phyloP scores from a whole-genome alignment of 257 asterid genomes.

The Solanum stenotomum region DNA sequence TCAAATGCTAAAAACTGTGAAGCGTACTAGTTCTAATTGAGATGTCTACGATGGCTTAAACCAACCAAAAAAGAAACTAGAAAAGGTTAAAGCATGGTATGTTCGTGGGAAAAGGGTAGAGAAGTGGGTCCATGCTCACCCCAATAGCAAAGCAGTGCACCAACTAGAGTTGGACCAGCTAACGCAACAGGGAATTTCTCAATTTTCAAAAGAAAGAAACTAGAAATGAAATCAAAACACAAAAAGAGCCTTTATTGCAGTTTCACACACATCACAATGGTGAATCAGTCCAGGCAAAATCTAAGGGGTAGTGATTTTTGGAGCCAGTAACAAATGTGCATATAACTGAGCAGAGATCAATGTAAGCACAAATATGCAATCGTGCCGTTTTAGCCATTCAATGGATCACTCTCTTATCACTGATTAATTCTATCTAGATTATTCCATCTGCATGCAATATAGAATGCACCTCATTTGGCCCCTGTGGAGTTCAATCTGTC shows the following conservation, averaged over 20 bases:
- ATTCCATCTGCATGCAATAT: background rate
- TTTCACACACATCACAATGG: background rate
- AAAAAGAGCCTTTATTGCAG: background rate
- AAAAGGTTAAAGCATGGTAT: background rate
- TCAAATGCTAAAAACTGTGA: background rate
- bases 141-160: background rate
- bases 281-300: background rate
- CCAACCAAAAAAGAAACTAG: background rate
- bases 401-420: background rate
- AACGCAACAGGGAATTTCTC: background rate
- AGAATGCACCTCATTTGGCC: conserved; percentile 8
- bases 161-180: background rate
- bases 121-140: background rate
- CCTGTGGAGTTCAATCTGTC: conserved; percentile 35
- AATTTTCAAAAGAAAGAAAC: background rate
- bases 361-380: background rate
- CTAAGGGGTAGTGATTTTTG: background rate
- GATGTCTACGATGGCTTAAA: background rate
- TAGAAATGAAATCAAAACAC: background rate
- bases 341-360: background rate
- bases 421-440: background rate
- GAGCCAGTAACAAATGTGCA: background rate
- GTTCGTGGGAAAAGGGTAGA: background rate
- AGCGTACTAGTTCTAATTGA: background rate
- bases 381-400: background rate